Base-by-base conservation (phyloP, 495 filamentous ascomycete genomes). In the Apodospora peruviana region DNA sequence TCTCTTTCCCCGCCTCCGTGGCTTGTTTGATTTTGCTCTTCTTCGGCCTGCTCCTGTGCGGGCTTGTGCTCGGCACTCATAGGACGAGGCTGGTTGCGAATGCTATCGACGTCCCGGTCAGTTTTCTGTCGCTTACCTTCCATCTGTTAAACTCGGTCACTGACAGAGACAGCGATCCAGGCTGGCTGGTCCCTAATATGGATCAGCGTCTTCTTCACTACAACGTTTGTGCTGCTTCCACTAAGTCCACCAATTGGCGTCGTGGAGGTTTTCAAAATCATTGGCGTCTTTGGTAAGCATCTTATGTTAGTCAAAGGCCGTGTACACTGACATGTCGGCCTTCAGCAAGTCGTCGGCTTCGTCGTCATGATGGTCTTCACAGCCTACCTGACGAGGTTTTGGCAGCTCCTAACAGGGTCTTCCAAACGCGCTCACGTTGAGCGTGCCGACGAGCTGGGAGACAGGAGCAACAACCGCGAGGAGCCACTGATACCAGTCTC, bases 151-250 rank as follows among this genome's bases (percentile, higher is more conserved):
- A 14, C 18, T 45, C 12, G 21, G 2, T n/a, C 22, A 11, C 46
- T 16, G 5, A 24, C 4, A 17, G 4, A 17, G 44, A 11, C 0
- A 8, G n/a, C 3, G 38, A 0, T 10, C 2, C 50, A 79, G 77
- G 71, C 70, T 27, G 70, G 72, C 12, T 81, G 78, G 65, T 63
- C 74, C n/a, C 60, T 80, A 14, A 68, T 70, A 38, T 78, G 75
- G 60, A 77, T 82, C 43, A 79, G 73, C 50, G 62, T 80, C 27
- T 69, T 79, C 45, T 79, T 80, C 43, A 77, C 69, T 0, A 76
- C 77, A 27, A 72, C 69, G 23, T 80, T 80, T 64, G 69, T 80
- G 3, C 62, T 79, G 4, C 55, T 80, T 14, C 75, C 78, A 12
- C 65, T 80, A 16, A 76, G 73, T 48, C 66, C 71, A 10, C 29